These are phyloP conservation scores for Kalanchoe fedtschenkoi DNA, from an alignment of 164 flowering plant species.

Conservation along the genomic window DNA sequence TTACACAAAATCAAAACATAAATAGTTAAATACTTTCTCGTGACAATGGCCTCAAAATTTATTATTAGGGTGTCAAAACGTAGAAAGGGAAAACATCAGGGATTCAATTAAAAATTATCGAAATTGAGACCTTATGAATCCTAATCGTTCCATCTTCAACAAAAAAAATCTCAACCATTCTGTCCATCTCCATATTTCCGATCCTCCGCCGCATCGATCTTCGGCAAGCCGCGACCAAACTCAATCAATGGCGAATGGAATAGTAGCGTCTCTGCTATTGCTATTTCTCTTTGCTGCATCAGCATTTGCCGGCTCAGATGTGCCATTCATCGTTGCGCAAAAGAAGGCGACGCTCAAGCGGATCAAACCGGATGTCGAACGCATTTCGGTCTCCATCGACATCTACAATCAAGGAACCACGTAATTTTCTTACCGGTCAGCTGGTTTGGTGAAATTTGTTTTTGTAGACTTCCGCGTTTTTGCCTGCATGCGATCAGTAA, in stretches of 20 bases:
- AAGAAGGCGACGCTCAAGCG: conserved; percentile 73
- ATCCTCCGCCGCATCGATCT: too few species aligned
- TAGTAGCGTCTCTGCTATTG: conserved; percentile 9
- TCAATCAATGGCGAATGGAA: conserved; percentile 13
- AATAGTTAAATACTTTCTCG: too few species aligned
- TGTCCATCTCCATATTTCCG: not conserved
- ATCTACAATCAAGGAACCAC: conserved; percentile 80
- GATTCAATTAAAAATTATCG: not conserved
- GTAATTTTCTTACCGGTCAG: conserved; percentile 19
- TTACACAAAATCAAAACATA: too few species aligned
- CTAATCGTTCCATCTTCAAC: not conserved
- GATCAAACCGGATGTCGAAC: conserved; percentile 74
- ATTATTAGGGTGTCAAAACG: too few species aligned
- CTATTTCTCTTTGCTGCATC: conserved; percentile 19
- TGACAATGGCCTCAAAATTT: too few species aligned
- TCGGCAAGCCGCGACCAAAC: too few species aligned
- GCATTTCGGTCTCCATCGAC: conserved; percentile 75
- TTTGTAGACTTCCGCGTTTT: not conserved
- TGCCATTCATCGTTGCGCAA: conserved; percentile 78
- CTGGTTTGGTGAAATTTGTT: not conserved
- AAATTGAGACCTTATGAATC: not conserved
- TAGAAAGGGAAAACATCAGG: not conserved
- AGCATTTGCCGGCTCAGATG: conserved; percentile 34
- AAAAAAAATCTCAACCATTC: too few species aligned
- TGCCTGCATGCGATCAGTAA: not conserved